Conservation (phyloP, 805 yeast genomes). For the Yarrowia sp. region DNA sequence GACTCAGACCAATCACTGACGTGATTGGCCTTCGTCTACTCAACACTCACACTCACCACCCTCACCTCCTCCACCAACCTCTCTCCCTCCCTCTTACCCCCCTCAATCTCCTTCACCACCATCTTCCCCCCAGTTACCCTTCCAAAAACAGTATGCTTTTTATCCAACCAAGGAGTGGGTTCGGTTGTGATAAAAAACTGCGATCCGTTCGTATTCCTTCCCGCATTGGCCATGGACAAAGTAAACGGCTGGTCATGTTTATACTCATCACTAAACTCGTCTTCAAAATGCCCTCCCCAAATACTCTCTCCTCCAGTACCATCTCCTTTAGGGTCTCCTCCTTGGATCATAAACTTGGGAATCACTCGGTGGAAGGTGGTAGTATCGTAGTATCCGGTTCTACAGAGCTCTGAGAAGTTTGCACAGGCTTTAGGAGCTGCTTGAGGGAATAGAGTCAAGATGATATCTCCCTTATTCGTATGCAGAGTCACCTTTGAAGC, state of each 20-base stretch:
- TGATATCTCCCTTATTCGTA: slow-evolving; percentile 48
- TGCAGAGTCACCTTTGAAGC: slow-evolving; percentile 37
- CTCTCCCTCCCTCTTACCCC: slow-evolving; percentile 48
- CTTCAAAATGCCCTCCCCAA: slow-evolving; percentile 45
- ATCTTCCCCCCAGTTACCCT: slow-evolving; percentile 51
- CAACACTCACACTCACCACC: slow-evolving; percentile 33
- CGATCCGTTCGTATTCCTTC: slow-evolving; percentile 57
- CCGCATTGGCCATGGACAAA: slow-evolving; percentile 63
- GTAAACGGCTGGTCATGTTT: slow-evolving; percentile 53
- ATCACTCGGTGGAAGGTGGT: slow-evolving; percentile 45
- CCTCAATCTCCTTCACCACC: slow-evolving; percentile 50
- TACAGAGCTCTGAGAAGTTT: slow-evolving; percentile 43
- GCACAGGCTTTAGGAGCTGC: slow-evolving; percentile 46
- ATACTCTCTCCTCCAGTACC: slow-evolving; percentile 45
- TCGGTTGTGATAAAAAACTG: slow-evolving; percentile 61
- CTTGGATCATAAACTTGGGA: slow-evolving; percentile 58
- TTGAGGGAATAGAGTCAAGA: slow-evolving; percentile 40
- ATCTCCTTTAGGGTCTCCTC: slow-evolving; percentile 54
- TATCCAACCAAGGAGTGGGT: slow-evolving; percentile 53
- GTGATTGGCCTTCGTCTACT: neutral
- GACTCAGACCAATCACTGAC: neutral
- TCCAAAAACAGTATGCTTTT: slow-evolving; percentile 60
- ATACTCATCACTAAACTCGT: slow-evolving; percentile 48
- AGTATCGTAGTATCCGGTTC: slow-evolving; percentile 43
- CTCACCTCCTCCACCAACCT: slow-evolving; percentile 44